Evolutionary conservation across 1,284 basidiomycete genomes (phyloP).

Genomic region (Cutaneotrichosporon spelunceum): DNA sequence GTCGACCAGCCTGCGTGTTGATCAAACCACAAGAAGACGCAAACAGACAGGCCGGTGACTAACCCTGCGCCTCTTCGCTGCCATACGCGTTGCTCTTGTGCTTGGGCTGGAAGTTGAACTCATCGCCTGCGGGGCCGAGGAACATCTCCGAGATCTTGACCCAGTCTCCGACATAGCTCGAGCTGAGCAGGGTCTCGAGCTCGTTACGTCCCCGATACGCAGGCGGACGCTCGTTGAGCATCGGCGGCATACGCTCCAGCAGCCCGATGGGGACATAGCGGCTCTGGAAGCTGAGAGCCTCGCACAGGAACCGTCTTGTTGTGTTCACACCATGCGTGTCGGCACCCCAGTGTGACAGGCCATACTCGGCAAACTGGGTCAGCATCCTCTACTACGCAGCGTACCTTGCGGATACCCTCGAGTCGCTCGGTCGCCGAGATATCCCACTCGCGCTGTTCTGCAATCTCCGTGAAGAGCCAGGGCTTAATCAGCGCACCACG

Average conservation of each 20-base stretch:
- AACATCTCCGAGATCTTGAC: slow-evolving; percentile 94
- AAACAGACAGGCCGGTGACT: background rate
- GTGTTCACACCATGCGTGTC: slow-evolving; percentile 86
- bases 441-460: slow-evolving; percentile 89
- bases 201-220: slow-evolving; percentile 81
- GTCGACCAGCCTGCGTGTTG: background rate
- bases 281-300: slow-evolving; percentile 91
- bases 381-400: slow-evolving; percentile 20
- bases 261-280: slow-evolving; percentile 92
- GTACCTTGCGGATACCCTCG: slow-evolving; percentile 74
- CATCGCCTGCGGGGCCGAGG: slow-evolving; percentile 66
- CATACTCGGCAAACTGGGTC: slow-evolving; percentile 72
- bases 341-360: slow-evolving; percentile 71
- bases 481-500: slow-evolving; percentile 92
- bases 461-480: slow-evolving; percentile 95
- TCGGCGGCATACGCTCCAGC: slow-evolving; percentile 75
- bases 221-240: slow-evolving; percentile 86
- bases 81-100: slow-evolving; percentile 68
- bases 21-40: too few relatives aligned
- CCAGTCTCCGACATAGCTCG: slow-evolving; percentile 83
- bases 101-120: slow-evolving; percentile 68
- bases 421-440: slow-evolving; percentile 87
- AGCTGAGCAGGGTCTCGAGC: slow-evolving; percentile 81
- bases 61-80: slow-evolving; percentile 56
- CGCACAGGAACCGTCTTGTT: slow-evolving; percentile 90